A percentile compares a stretch with the other conserved stretches of the same genome.
Conservation (phyloP, 495 filamentous ascomycete species). For the Sordaria brevicollis region DNA sequence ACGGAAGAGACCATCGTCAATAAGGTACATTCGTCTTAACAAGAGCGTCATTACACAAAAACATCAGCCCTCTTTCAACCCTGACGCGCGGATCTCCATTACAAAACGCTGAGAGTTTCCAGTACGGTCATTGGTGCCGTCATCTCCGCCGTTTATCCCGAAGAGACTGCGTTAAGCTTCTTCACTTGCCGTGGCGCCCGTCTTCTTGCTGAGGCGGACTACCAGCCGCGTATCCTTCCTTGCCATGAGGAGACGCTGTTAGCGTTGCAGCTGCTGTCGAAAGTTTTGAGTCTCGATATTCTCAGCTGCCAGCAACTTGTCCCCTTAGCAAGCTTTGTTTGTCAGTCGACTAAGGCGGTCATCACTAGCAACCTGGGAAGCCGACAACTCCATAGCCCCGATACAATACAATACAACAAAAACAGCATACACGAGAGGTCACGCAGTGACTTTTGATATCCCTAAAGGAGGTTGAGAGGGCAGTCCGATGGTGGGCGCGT, state of each 20-base stretch:
- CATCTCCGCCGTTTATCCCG: not conserved
- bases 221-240: not conserved
- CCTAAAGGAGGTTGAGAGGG: not conserved
- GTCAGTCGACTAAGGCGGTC: not conserved
- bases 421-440: not conserved
- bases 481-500: not conserved
- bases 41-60: not conserved
- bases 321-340: not conserved
- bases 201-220: not conserved
- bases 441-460: not conserved
- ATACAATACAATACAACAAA: not conserved
- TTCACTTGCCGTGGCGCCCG: not conserved
- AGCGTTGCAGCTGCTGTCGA: not conserved
- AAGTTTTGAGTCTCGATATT: not conserved
- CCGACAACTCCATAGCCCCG: not conserved
- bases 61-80: not conserved
- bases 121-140: not conserved
- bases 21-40: not conserved
- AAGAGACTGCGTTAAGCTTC: not conserved
- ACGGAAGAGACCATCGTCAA: constrained; percentile 1
- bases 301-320: not conserved
- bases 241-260: not conserved
- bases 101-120: not conserved
- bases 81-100: not conserved
- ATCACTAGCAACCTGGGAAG: not conserved